phyloP scores from a whole-genome alignment of 306 rosid species.

The Adenanthera pavonina region DNA sequence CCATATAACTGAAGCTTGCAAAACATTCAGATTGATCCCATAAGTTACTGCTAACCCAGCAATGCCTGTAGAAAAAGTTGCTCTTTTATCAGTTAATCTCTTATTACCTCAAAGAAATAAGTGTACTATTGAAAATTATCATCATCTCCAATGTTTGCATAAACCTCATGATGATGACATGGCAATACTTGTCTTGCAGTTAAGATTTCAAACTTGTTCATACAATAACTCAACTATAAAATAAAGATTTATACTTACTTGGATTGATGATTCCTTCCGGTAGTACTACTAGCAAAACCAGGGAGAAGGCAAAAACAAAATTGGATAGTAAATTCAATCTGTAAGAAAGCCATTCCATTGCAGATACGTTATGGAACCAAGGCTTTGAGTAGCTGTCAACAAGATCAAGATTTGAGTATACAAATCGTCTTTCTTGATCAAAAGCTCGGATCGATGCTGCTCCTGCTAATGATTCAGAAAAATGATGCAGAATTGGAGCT shows the following conservation, averaged over 20 bases:
- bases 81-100: no score
- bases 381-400: constrained; percentile 84
- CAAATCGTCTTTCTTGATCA: constrained; percentile 81
- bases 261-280: constrained; percentile 94
- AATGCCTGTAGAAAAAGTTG: constrained; percentile 59
- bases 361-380: constrained; percentile 92
- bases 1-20: constrained; percentile 93
- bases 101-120: not conserved
- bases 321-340: constrained; percentile 87
- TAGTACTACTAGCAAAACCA: constrained; percentile 79
- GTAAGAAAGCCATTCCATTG: constrained; percentile 98
- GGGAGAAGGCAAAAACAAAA: constrained; percentile 88
- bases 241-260: constrained; percentile 60
- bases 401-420: constrained; percentile 62
- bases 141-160: not conserved
- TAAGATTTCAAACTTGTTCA: not conserved
- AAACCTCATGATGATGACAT: not conserved
- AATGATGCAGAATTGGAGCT: constrained; percentile 94
- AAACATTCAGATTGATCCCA: constrained; percentile 87
- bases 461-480: constrained; percentile 89
- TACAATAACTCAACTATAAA: not conserved
- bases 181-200: not conserved
- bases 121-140: not conserved
- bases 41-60: constrained; percentile 98
- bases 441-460: constrained; percentile 91